phyloP scores from a whole-genome alignment of 306 rosid species.

The Trifolium fragiferum region DNA sequence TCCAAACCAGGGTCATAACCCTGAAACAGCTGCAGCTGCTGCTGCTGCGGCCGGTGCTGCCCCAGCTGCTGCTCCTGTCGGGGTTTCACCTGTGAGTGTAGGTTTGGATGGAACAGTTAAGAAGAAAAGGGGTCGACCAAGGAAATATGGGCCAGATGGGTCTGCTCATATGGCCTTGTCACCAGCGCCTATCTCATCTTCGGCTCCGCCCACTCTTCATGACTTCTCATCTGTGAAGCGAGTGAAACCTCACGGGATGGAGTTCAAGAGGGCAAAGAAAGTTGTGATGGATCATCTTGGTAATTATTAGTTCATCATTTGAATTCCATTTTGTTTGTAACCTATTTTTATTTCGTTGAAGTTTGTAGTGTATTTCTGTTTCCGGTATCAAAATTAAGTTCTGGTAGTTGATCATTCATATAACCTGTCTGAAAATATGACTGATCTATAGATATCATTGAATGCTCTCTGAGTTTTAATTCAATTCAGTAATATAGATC shows the following conservation, averaged over 20 bases:
- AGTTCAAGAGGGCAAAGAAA: slow-evolving; percentile 65
- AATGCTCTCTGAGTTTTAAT: slow-evolving; percentile 8
- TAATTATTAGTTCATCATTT: slow-evolving; percentile 43
- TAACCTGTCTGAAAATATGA: too few species aligned
- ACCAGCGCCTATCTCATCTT: slow-evolving; percentile 70
- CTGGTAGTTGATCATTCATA: neutral
- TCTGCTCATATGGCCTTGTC: slow-evolving; percentile 78
- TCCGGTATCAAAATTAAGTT: slow-evolving; percentile 25
- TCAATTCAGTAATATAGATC: slow-evolving; percentile 28
- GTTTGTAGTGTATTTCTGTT: slow-evolving; percentile 7
- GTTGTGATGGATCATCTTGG: slow-evolving; percentile 62
- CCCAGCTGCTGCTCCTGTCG: slow-evolving; percentile 28
- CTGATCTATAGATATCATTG: neutral
- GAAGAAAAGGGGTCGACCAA: slow-evolving; percentile 90
- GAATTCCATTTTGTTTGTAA: slow-evolving; percentile 11
- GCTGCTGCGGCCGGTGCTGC: neutral
- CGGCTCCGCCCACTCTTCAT: slow-evolving; percentile 56
- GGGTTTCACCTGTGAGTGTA: slow-evolving; percentile 53
- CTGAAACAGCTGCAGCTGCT: slow-evolving; percentile 23
- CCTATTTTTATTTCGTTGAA: slow-evolving; percentile 1
- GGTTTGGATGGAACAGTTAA: slow-evolving; percentile 61
- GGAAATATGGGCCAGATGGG: slow-evolving; percentile 86
- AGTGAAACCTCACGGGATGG: slow-evolving; percentile 63
- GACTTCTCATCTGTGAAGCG: slow-evolving; percentile 60
- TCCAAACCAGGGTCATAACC: slow-evolving; percentile 54